These are phyloP conservation scores for Leccinum fuscescens DNA, from an alignment of 1,284 basidiomycete genomes.

Conservation along the genomic window DNA sequence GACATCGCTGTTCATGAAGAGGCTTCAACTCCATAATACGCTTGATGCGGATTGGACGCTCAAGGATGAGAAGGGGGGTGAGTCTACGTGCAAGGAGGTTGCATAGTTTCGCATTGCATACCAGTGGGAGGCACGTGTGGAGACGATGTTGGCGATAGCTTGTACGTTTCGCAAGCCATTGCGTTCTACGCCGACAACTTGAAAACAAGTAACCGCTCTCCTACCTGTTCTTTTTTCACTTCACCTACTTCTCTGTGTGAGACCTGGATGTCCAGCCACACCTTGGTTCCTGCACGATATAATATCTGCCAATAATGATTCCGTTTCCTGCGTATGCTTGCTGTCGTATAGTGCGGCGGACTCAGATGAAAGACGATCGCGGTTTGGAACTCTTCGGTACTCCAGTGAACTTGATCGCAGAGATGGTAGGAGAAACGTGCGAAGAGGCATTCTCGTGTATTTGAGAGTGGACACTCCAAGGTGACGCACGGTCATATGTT, in stretches of 20 bases:
- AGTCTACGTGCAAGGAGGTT: neutral
- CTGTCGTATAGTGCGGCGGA: neutral
- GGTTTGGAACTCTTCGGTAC: neutral
- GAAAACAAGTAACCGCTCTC: too few relatives aligned
- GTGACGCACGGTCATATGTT: neutral
- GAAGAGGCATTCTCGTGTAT: too few relatives aligned
- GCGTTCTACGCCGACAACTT: too few relatives aligned
- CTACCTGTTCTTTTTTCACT: neutral
- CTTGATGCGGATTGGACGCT: conserved; percentile 16
- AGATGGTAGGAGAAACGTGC: too few relatives aligned
- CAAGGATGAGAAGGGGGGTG: neutral
- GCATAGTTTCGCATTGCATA: neutral
- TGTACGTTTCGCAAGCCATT: neutral
- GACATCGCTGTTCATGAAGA: conserved; percentile 18
- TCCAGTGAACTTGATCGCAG: too few relatives aligned
- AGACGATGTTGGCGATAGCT: neutral
- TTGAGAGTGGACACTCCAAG: neutral
- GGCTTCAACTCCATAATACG: conserved; percentile 1
- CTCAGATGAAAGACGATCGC: neutral
- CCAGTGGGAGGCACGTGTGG: neutral
- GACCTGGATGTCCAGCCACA: neutral
- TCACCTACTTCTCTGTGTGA: neutral
- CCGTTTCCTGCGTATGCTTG: too few relatives aligned
- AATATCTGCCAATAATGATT: too few relatives aligned
- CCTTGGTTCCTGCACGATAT: neutral